A percentile compares a stretch with the other conserved stretches of the same genome.
These are phyloP conservation scores for Urochloa ruziziensis DNA, from an alignment of 176 grass and related monocot genomes.

Conservation along the genomic window DNA sequence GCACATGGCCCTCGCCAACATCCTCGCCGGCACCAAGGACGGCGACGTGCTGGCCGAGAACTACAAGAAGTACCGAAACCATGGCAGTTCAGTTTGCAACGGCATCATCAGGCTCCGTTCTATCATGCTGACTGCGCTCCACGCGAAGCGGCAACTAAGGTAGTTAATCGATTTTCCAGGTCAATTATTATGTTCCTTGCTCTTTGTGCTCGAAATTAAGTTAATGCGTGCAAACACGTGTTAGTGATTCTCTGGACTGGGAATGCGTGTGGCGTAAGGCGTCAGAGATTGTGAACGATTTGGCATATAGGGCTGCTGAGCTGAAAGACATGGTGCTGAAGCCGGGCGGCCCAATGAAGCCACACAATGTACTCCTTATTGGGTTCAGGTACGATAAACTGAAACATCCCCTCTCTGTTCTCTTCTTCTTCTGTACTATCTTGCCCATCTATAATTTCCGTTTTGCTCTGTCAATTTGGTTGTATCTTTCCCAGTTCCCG, in stretches of 20 bases:
- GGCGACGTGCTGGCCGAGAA: not conserved
- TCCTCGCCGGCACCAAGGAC: not conserved
- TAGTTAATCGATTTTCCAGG: not conserved
- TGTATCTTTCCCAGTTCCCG: not conserved
- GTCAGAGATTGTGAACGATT: not conserved
- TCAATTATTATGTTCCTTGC: not conserved
- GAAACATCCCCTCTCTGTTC: not conserved
- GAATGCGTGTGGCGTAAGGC: not conserved
- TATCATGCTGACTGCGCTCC: not conserved
- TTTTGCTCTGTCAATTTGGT: not conserved
- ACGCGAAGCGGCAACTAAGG: not conserved
- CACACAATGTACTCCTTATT: not conserved
- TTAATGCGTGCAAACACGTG: not conserved
- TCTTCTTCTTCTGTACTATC: not conserved
- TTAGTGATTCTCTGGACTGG: not conserved
- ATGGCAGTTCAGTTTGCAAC: not conserved
- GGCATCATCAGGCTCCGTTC: not conserved
- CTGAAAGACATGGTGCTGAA: not conserved
- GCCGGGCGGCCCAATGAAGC: not conserved
- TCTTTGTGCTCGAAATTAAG: not conserved
- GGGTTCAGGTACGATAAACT: not conserved
- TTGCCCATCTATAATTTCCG: not conserved
- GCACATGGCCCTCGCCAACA: not conserved
- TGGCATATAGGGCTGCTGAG: not conserved
- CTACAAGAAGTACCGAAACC: not conserved